phyloP scores from a whole-genome alignment of 2,329 filamentous ascomycete genomes.

The Dactylellina drechsleri region DNA sequence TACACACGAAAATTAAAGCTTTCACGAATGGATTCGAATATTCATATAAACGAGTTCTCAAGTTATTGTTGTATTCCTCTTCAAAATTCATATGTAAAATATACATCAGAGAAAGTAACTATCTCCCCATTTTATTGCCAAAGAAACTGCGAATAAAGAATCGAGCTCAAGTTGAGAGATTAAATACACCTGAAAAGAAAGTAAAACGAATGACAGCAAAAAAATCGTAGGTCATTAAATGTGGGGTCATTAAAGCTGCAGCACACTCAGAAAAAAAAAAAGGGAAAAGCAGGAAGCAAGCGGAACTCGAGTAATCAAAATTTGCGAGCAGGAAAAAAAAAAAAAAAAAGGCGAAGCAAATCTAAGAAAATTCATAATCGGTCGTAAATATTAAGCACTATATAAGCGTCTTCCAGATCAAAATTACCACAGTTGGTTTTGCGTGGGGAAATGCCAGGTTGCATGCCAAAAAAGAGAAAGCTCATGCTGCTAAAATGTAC shows the following conservation, averaged over 20 bases:
- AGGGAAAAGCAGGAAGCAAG: constrained; percentile 51
- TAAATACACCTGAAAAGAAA: constrained; percentile 56
- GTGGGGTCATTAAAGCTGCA: constrained; percentile 59
- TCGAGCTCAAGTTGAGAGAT: constrained; percentile 4
- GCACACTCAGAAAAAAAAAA: constrained; percentile 56
- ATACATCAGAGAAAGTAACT: no score
- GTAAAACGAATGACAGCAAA: constrained; percentile 29
- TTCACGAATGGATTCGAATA: no score
- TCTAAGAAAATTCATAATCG: constrained; percentile 44
- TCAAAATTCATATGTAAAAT: background rate
- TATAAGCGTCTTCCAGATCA: constrained; percentile 17
- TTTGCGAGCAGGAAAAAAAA: constrained; percentile 16
- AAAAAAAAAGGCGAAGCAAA: constrained; percentile 56
- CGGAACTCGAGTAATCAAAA: constrained; percentile 25
- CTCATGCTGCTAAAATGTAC: constrained; percentile 58
- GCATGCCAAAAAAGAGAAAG: constrained; percentile 51
- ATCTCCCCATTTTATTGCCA: no score
- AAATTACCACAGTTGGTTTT: constrained; percentile 34
- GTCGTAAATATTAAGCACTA: constrained; percentile 51
- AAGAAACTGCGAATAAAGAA: constrained; percentile 39
- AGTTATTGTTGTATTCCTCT: background rate
- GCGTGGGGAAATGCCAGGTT: constrained; percentile 7
- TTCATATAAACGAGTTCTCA: no score
- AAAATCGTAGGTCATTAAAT: constrained; percentile 57
- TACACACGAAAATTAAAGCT: no score